A percentile compares a stretch with the other conserved stretches of the same genome.
Conservation (phyloP, 768 basidiomycete species). For the Auriscalpium microsporum region DNA sequence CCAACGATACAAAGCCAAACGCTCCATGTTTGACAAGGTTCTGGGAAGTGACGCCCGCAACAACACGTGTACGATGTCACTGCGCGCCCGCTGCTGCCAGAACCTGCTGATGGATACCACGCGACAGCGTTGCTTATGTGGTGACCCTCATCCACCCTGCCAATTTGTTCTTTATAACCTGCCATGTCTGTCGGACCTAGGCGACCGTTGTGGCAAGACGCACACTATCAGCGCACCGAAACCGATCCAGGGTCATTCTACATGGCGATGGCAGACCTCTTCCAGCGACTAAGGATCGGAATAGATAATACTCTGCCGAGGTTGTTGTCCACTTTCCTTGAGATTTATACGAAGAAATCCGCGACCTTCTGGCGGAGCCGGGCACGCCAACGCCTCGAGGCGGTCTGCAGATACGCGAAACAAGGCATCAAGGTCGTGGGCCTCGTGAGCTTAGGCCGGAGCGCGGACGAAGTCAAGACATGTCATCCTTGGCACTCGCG, state of each 20-base stretch:
- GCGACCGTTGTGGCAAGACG: constrained; percentile 99
- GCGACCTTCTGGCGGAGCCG: constrained; percentile 82
- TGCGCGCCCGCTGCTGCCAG: constrained; percentile 71
- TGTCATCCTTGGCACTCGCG: constrained; percentile 83
- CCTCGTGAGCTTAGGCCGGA: constrained; percentile 76
- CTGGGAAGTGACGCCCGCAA: constrained; percentile 77
- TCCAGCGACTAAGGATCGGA: constrained; percentile 83
- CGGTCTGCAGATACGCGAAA: constrained; percentile 89
- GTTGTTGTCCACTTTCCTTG: constrained; percentile 90
- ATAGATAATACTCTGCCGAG: constrained; percentile 77
- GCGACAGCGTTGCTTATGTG: constrained; percentile 96
- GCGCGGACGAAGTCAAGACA: constrained; percentile 91
- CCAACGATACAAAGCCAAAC: constrained; percentile 90
- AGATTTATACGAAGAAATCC: constrained; percentile 98
- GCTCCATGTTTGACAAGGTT: constrained; percentile 96
- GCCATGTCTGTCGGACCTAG: constrained; percentile 32
- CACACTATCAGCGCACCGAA: constrained; percentile 93
- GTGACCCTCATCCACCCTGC: constrained; percentile 34
- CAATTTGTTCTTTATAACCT: constrained; percentile 9
- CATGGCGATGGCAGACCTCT: constrained; percentile 94
- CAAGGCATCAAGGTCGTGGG: constrained; percentile 83
- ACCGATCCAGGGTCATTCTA: constrained; percentile 94
- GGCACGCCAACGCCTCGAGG: constrained; percentile 61
- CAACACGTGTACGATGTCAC: constrained; percentile 84
- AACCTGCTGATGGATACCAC: constrained; percentile 89